phyloP scores from a whole-genome alignment of 2,329 filamentous ascomycete genomes.

The Colletotrichum karsti region DNA sequence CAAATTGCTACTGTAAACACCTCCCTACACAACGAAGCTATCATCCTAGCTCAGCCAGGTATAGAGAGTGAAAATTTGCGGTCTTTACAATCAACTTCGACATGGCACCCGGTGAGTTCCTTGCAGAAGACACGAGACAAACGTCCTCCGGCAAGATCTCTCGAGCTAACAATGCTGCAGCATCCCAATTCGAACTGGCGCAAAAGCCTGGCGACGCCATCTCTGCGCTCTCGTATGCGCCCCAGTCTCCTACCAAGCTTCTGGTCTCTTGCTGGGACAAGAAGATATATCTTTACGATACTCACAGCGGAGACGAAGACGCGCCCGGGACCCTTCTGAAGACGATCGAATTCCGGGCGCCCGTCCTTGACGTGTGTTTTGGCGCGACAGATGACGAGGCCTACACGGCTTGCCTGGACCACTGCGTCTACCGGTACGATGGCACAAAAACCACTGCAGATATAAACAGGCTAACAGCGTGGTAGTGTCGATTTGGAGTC shows the following conservation, averaged over 20 bases:
- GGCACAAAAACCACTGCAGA: neutral
- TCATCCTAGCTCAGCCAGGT: neutral
- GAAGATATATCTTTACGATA: slow-evolving; percentile 89
- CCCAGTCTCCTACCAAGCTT: slow-evolving; percentile 75
- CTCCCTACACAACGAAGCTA: slow-evolving; percentile 12
- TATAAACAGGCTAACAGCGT: neutral
- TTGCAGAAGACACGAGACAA: neutral
- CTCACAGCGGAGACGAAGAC: slow-evolving; percentile 63
- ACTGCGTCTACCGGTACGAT: slow-evolving; percentile 78
- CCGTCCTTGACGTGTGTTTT: slow-evolving; percentile 92
- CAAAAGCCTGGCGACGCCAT: slow-evolving; percentile 88
- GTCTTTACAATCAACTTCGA: neutral
- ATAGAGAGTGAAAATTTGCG: slow-evolving; percentile 5
- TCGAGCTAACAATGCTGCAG: slow-evolving; percentile 43
- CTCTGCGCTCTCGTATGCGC: slow-evolving; percentile 86
- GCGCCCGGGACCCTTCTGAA: slow-evolving; percentile 70
- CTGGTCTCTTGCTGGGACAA: slow-evolving; percentile 97
- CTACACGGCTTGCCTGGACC: slow-evolving; percentile 88
- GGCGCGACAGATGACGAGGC: slow-evolving; percentile 84
- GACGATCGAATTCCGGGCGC: slow-evolving; percentile 82
- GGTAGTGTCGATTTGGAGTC: slow-evolving; percentile 72
- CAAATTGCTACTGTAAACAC: slow-evolving; percentile 26
- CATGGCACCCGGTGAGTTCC: slow-evolving; percentile 50
- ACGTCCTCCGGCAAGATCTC: neutral
- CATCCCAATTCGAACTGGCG: slow-evolving; percentile 82